These are phyloP conservation scores for Exophiala oligosperma DNA, from an alignment of 2,329 filamentous ascomycete species.

Conservation along the genomic window DNA sequence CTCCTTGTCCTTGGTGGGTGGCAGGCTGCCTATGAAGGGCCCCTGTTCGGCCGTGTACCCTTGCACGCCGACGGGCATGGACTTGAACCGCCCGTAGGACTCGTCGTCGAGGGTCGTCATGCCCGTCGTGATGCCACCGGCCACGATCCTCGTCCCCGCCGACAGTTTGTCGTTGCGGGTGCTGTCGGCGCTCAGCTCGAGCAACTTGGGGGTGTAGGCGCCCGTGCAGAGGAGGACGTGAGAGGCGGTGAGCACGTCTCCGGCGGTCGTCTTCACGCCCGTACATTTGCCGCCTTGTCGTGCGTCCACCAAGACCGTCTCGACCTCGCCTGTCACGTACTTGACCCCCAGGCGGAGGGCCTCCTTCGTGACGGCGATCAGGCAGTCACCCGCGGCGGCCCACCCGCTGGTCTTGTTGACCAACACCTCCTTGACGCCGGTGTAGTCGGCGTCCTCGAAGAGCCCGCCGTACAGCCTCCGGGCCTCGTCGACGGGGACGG, in stretches of 20 bases:
- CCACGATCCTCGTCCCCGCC: slow-evolving; percentile 51
- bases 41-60: slow-evolving; percentile 48
- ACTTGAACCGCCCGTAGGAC: slow-evolving; percentile 38
- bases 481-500: slow-evolving; percentile 54
- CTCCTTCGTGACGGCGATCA: slow-evolving; percentile 56
- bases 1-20: slow-evolving; percentile 46
- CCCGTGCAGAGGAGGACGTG: slow-evolving; percentile 35
- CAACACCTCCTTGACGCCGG: slow-evolving; percentile 59
- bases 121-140: slow-evolving; percentile 47
- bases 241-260: slow-evolving; percentile 31
- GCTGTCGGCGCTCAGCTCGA: slow-evolving; percentile 48
- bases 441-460: slow-evolving; percentile 62
- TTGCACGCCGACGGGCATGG: slow-evolving; percentile 49
- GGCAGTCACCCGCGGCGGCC: slow-evolving; percentile 61
- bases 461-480: slow-evolving; percentile 57
- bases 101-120: slow-evolving; percentile 48
- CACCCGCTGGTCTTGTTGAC: slow-evolving; percentile 63
- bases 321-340: slow-evolving; percentile 57
- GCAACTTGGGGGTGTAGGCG: slow-evolving; percentile 36
- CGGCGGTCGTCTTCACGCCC: slow-evolving; percentile 32
- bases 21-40: slow-evolving; percentile 59
- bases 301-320: slow-evolving; percentile 48
- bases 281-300: slow-evolving; percentile 39
- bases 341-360: slow-evolving; percentile 58
- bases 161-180: slow-evolving; percentile 43